Evolutionary conservation across 1,284 basidiomycete genomes (phyloP).

Genomic region (Ustilago loliicola): DNA sequence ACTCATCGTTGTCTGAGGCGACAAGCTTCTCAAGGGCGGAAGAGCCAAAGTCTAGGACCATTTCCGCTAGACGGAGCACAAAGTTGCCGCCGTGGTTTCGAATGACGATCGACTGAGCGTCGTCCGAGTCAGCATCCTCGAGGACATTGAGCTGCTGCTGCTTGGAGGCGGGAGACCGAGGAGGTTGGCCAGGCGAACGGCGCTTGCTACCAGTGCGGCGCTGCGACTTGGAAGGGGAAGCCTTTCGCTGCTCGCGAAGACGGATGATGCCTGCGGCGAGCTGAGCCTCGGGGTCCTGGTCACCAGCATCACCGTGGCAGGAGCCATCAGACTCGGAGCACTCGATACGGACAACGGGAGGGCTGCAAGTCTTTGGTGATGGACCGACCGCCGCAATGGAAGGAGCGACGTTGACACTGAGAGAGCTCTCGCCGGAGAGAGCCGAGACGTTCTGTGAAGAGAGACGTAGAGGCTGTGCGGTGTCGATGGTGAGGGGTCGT

Average conservation of each 20-base stretch:
- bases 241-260: conserved; percentile 34
- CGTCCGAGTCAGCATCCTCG: conserved; percentile 38
- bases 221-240: conserved; percentile 14
- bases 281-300: conserved; percentile 61
- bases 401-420: conserved; percentile 11
- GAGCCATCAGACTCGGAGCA: conserved; percentile 61
- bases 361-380: conserved; percentile 23
- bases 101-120: conserved; percentile 31
- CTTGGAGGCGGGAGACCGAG: conserved; percentile 2
- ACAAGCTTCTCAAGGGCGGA: conserved; percentile 39
- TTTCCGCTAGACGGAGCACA: conserved; percentile 45
- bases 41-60: conserved; percentile 47
- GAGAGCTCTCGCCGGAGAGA: conserved; percentile 9
- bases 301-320: conserved; percentile 61
- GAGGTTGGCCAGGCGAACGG: neutral
- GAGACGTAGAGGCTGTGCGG: conserved; percentile 49
- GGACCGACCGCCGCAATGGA: conserved; percentile 18
- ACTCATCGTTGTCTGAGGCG: conserved; percentile 8
- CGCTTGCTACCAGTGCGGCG: conserved; percentile 22
- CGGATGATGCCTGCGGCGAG: conserved; percentile 56
- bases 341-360: conserved; percentile 41
- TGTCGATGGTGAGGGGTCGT: conserved; percentile 55
- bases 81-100: conserved; percentile 36
- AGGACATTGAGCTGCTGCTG: conserved; percentile 4
- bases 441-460: conserved; percentile 30